phyloP scores from a whole-genome alignment of 2,329 filamentous ascomycete genomes.

The Diplodia seriata region DNA sequence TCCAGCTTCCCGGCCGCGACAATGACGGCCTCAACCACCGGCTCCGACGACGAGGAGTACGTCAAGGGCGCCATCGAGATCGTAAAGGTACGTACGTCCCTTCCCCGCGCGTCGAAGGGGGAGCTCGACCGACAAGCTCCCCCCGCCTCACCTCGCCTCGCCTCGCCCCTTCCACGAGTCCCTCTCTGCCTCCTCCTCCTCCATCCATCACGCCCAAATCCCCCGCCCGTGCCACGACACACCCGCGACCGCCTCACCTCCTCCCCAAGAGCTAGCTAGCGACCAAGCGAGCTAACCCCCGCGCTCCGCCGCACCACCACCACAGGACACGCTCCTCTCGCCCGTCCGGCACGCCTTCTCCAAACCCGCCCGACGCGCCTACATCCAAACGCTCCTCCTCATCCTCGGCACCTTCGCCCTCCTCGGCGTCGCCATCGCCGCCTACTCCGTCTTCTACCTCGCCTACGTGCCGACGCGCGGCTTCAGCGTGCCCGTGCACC shows the following conservation, averaged over 20 bases:
- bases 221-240: not conserved
- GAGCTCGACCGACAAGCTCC: not conserved
- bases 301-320: not conserved
- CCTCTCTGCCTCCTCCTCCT: too few species aligned
- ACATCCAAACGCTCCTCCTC: slow-evolving; percentile 66
- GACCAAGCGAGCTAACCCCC: not conserved
- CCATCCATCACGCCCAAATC: not conserved
- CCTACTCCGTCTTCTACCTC: slow-evolving; percentile 72
- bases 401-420: slow-evolving; percentile 61
- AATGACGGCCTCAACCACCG: slow-evolving; percentile 22
- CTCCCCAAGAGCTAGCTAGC: not conserved
- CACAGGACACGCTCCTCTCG: slow-evolving; percentile 60
- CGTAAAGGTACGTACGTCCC: slow-evolving; percentile 22
- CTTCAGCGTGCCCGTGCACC: slow-evolving; percentile 66
- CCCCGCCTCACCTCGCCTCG: not conserved
- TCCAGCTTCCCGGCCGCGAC: not conserved
- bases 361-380: slow-evolving; percentile 67
- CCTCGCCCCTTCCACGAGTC: not conserved
- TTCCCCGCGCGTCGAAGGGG: not conserved
- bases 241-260: not conserved
- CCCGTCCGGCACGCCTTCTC: slow-evolving; percentile 65
- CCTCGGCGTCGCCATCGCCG: slow-evolving; percentile 63
- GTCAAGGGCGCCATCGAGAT: slow-evolving; percentile 26
- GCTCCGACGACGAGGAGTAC: slow-evolving; percentile 29
- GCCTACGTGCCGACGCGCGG: slow-evolving; percentile 71